Evolutionary conservation across 2,329 filamentous ascomycete genomes (phyloP).

Genomic region (Penicillium sumatraense): DNA sequence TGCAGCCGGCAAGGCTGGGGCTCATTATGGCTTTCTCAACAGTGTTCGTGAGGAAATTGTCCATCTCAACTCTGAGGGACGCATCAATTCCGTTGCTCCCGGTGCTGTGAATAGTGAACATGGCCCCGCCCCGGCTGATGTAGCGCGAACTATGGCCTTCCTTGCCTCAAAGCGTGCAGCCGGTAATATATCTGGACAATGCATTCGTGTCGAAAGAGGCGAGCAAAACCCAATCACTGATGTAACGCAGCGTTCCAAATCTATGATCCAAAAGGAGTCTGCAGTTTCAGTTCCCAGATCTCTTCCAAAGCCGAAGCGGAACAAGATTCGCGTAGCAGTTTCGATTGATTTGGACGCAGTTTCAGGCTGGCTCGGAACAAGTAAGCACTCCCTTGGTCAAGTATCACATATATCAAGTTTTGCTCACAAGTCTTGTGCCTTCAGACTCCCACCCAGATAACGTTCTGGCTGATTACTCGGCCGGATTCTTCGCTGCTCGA

Average conservation of each 20-base stretch:
- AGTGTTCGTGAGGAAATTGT: conserved; percentile 62
- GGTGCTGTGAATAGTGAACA: conserved; percentile 55
- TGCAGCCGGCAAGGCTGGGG: conserved; percentile 54
- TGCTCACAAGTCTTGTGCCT: background rate
- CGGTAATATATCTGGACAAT: conserved; percentile 61
- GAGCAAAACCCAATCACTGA: conserved; percentile 43
- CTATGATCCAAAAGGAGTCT: background rate
- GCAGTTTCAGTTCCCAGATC: conserved; percentile 4
- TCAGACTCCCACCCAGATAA: conserved; percentile 53
- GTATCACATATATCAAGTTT: background rate
- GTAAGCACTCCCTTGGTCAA: conserved; percentile 26
- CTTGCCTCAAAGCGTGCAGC: conserved; percentile 56
- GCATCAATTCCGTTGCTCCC: conserved; percentile 59
- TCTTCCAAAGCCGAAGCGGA: conserved; percentile 14
- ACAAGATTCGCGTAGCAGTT: conserved; percentile 30
- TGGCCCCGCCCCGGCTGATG: conserved; percentile 54
- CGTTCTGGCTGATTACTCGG: conserved; percentile 59
- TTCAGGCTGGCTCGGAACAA: conserved; percentile 64
- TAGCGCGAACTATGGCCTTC: conserved; percentile 56
- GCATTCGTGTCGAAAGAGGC: conserved; percentile 56
- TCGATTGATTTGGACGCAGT: conserved; percentile 63
- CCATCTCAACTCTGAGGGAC: conserved; percentile 53
- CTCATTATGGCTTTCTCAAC: conserved; percentile 59
- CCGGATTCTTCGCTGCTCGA: conserved; percentile 60
- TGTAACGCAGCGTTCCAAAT: background rate